Evolutionary conservation across 106 monocot genomes (phyloP).

Genomic region (Acorus gramineus): DNA sequence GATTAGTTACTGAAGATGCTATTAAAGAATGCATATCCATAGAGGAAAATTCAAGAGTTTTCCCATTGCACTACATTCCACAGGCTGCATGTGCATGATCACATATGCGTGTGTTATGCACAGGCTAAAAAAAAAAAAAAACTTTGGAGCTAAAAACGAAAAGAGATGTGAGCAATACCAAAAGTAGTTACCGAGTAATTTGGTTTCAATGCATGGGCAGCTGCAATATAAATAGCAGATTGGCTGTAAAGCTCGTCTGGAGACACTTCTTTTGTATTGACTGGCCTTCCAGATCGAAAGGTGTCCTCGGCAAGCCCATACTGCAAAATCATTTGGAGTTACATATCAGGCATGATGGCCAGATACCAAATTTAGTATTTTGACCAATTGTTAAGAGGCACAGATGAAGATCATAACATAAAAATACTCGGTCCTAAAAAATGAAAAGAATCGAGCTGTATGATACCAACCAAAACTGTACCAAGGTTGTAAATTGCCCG

Average conservation of each 20-base stretch:
- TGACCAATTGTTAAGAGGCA: too few species aligned
- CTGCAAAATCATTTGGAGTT: constrained; percentile 25
- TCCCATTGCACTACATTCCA: too few species aligned
- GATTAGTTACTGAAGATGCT: too few species aligned
- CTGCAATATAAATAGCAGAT: constrained; percentile 96
- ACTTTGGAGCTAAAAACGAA: neutral
- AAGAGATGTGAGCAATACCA: neutral
- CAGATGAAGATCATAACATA: too few species aligned
- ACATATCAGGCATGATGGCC: neutral
- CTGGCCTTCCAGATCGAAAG: constrained; percentile 61
- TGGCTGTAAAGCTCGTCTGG: constrained; percentile 89
- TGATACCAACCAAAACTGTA: constrained; percentile 73
- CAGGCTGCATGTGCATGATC: too few species aligned
- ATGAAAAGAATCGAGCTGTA: neutral
- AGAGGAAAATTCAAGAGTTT: too few species aligned
- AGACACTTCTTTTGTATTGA: constrained; percentile 61
- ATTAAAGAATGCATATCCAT: too few species aligned
- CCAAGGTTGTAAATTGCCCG: constrained; percentile 98
- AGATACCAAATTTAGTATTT: neutral
- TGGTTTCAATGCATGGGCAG: constrained; percentile 96
- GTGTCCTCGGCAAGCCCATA: constrained; percentile 97
- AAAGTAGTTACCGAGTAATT: constrained; percentile 63
- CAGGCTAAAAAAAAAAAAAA: neutral
- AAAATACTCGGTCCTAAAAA: too few species aligned
- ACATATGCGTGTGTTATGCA: too few species aligned